phyloP scores from a whole-genome alignment of 2,329 filamentous ascomycete species.

The Xylariaceae sp. region DNA sequence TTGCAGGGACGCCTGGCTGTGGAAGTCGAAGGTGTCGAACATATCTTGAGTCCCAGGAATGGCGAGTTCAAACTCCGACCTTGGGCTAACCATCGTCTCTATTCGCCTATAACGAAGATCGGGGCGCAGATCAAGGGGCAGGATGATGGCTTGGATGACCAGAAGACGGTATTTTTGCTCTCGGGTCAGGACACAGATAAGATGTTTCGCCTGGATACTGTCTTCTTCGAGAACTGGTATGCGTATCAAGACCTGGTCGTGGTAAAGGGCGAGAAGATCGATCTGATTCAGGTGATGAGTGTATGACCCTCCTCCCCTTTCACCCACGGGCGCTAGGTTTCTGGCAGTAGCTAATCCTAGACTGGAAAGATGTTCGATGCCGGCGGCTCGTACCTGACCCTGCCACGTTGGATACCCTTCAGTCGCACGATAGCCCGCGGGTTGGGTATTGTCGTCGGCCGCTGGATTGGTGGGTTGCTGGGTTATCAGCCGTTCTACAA shows the following conservation, averaged over 20 bases:
- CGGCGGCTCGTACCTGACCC: constrained; percentile 36
- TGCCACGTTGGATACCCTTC: constrained; percentile 39
- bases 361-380: constrained; percentile 37
- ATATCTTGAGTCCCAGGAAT: constrained; percentile 22
- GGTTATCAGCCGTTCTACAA: constrained; percentile 38
- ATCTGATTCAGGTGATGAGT: constrained; percentile 30
- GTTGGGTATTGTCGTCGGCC: constrained; percentile 35
- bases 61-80: constrained; percentile 25
- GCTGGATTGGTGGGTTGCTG: constrained; percentile 37
- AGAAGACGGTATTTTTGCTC: constrained; percentile 27
- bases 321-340: background rate
- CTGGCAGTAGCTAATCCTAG: background rate
- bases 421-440: constrained; percentile 27
- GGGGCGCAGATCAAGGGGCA: background rate
- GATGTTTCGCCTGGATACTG: constrained; percentile 30
- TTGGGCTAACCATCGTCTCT: constrained; percentile 29
- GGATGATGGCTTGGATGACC: constrained; percentile 18
- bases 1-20: constrained; percentile 29
- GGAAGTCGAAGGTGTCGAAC: constrained; percentile 29
- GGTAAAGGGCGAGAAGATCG: constrained; percentile 24
- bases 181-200: constrained; percentile 28
- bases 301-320: constrained; percentile 15
- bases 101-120: constrained; percentile 22
- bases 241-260: constrained; percentile 34
- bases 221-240: constrained; percentile 38